Percentiles rank a stretch among this genome's conserved stretches.
Conservation (phyloP, 345 rosid species). For the Raphanus raphanistrum region DNA sequence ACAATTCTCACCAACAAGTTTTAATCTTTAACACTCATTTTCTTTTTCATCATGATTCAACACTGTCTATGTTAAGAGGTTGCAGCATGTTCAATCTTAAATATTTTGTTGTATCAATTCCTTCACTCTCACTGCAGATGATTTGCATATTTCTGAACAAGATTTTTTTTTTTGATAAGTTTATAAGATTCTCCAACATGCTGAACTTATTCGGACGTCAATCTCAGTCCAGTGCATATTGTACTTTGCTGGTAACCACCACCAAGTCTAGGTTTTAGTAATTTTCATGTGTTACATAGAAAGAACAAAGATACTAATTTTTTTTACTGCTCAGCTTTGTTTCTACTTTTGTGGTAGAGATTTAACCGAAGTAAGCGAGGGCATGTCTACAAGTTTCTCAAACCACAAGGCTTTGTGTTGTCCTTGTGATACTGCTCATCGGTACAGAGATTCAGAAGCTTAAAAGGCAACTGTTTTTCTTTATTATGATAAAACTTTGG, state of each 20-base stretch:
- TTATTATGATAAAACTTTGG: conserved; percentile 35
- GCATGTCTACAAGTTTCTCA: conserved; percentile 87
- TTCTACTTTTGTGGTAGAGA: conserved; percentile 49
- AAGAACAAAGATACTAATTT: not conserved
- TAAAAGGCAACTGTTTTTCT: conserved; percentile 63
- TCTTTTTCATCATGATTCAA: conserved; percentile 85
- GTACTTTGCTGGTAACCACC: conserved; percentile 75
- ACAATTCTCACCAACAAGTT: conserved; percentile 49
- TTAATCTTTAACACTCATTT: conserved; percentile 91
- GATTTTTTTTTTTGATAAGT: conserved; percentile 43
- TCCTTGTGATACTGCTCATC: conserved; percentile 89
- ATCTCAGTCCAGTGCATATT: conserved; percentile 62
- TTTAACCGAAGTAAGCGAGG: conserved; percentile 86
- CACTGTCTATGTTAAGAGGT: conserved; percentile 59
- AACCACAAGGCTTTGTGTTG: conserved; percentile 95
- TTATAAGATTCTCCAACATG: conserved; percentile 72
- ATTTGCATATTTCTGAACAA: not conserved
- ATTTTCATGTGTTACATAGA: not conserved
- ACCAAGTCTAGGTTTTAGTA: not conserved
- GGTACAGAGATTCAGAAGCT: conserved; percentile 86
- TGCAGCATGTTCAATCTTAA: conserved; percentile 54
- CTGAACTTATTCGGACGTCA: conserved; percentile 77
- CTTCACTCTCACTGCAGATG: not conserved
- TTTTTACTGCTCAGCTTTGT: not conserved
- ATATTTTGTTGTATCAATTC: not conserved